Evolutionary conservation across 148 eudicot species (phyloP), one percentile per base, ranked within the genome.

Genomic region (Persicaria maculosa): DNA sequence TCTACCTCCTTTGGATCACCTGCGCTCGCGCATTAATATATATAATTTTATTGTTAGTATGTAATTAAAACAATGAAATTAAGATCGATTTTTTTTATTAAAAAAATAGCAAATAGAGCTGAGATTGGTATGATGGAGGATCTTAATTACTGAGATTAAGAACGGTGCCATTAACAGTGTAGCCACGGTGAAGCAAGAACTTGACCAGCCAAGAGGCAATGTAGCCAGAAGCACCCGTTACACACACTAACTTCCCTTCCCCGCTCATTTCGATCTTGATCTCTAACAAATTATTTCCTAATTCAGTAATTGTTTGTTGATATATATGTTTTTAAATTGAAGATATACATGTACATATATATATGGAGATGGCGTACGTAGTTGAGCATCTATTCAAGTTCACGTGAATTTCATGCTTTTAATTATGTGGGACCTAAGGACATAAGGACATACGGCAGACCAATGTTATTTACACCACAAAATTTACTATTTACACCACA

Each of bases 181-280:
- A 85, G 22, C 87, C 87, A 31, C 83, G 85, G 11, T 77, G 62
- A 55, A 85, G 85, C 45, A 85, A 72, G 65, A 78, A 70, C 69
- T 80, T 82, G 25, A 82, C 79, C 47, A 85, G 20, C 87, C 87
- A 85, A 7, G 87, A 85, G 58, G 87, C 87, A 44, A 85, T 75
- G 78, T 45, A 82, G 17, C 82, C 86, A 0, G 86, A 74, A 14
- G 75, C 84, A n/a, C 86, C 86, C 4, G 86, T 81, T 54, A 85
- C 85, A 58, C 83, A 82, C 17, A 82, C 85, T 62, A 40, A 54
- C 69, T 75, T 77, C 68, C 75, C 81, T 25, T 12, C 77, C 12
- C 81, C 79, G 43, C 80, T 62, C 84, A 59, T 76, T 43, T 47
- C 59, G 19, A 43, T 48, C 54, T 61, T 61, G 40, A 52, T 14